Conservation (phyloP, 192 early-diverging fungal species). For the Chytriomyces hyalinus region DNA sequence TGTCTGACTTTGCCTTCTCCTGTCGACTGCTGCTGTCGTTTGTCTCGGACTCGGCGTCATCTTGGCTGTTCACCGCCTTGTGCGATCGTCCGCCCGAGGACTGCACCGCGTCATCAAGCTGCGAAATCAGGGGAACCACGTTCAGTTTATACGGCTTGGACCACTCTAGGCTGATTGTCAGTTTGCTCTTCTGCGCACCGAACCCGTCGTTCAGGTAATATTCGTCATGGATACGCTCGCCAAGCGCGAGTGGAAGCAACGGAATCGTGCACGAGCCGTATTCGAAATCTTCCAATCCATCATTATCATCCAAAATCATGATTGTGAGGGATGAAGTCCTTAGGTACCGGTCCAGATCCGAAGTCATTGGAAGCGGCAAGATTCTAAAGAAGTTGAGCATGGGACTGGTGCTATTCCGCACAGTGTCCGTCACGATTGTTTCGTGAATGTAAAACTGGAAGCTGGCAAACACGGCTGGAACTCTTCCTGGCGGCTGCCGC, state of each 20-base stretch:
- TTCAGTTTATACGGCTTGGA: conserved; percentile 47
- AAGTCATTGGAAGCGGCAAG: conserved; percentile 46
- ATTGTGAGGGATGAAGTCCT: conserved; percentile 41
- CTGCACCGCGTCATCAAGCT: conserved; percentile 9
- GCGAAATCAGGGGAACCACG: conserved; percentile 32
- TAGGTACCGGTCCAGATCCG: conserved; percentile 48
- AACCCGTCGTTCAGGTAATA: conserved; percentile 42
- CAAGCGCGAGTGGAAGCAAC: conserved; percentile 40
- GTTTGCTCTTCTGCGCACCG: conserved; percentile 38
- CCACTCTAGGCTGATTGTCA: conserved; percentile 48
- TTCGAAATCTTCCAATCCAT: conserved; percentile 39
- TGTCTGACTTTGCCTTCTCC: neutral
- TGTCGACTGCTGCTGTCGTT: neutral
- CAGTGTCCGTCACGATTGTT: conserved; percentile 44
- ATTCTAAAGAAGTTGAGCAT: conserved; percentile 45
- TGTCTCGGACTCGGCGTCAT: conserved; percentile 18
- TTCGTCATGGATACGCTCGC: conserved; percentile 36
- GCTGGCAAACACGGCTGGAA: conserved; percentile 44
- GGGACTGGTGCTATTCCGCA: conserved; percentile 42
- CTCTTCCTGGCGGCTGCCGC: conserved; percentile 24
- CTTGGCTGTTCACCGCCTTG: conserved; percentile 25
- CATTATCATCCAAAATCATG: conserved; percentile 50
- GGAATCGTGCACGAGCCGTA: conserved; percentile 49
- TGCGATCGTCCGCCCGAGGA: conserved; percentile 8
- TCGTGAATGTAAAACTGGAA: conserved; percentile 48